Percentiles rank a stretch among this genome's conserved stretches.
Conservation (phyloP, 164 flowering plant species). For the Nymphaea colorata region DNA sequence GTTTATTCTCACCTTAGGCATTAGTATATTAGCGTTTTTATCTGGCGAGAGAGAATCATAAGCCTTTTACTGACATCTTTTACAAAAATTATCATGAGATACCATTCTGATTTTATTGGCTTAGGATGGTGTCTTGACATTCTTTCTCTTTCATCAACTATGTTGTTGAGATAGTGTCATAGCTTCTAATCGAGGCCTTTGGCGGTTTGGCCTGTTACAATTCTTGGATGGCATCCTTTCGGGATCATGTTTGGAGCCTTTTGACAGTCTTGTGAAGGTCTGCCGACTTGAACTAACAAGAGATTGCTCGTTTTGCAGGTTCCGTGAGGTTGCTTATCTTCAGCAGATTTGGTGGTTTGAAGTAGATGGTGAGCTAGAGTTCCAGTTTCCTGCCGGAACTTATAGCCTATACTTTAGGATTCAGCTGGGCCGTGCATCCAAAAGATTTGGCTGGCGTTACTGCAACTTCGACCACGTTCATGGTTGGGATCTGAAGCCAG, state of each 20-base stretch:
- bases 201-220: too few species aligned
- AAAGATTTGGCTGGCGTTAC: conserved; percentile 54
- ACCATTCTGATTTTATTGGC: too few species aligned
- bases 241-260: not conserved
- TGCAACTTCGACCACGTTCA: conserved; percentile 55
- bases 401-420: conserved; percentile 65
- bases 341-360: conserved; percentile 91
- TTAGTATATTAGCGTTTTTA: too few species aligned
- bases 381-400: conserved; percentile 60
- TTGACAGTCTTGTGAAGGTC: not conserved
- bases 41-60: too few species aligned
- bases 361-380: conserved; percentile 64
- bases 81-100: too few species aligned
- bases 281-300: not conserved
- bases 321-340: conserved; percentile 65
- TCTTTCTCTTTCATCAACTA: too few species aligned
- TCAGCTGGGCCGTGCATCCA: conserved; percentile 54
- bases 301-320: conserved; percentile 20
- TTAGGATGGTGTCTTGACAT: too few species aligned
- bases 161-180: not conserved
- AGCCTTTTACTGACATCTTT: too few species aligned
- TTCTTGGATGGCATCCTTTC: not conserved
- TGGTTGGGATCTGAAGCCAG: conserved; percentile 85
- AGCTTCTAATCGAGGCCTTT: too few species aligned
- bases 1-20: too few species aligned